Evolutionary conservation across 176 grass and related monocot species (phyloP).

Genomic region (Microstegium vimineum): DNA sequence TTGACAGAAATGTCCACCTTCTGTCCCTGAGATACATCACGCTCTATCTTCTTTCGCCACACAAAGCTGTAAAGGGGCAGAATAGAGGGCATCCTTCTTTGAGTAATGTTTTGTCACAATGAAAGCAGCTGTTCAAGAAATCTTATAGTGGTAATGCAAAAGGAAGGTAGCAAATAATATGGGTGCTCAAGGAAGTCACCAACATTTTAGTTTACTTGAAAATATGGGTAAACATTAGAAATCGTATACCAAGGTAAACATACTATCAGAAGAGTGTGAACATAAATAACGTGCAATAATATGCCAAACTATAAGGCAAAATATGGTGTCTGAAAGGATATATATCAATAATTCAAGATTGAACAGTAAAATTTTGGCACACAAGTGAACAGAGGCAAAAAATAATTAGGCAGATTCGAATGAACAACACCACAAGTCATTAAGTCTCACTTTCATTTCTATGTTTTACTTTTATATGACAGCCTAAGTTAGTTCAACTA

Average conservation of each 20-base stretch:
- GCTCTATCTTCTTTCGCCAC: slow-evolving; percentile 98
- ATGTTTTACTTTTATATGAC: neutral
- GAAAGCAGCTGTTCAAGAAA: slow-evolving; percentile 9
- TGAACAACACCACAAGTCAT: neutral
- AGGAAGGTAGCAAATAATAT: neutral
- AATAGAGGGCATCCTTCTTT: slow-evolving; percentile 15
- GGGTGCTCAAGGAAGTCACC: neutral
- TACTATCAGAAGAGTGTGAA: neutral
- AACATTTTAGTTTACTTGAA: neutral
- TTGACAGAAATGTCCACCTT: slow-evolving; percentile 86
- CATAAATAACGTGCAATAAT: neutral
- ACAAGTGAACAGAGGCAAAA: neutral
- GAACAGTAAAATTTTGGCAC: neutral
- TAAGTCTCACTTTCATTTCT: neutral
- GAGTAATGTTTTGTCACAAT: neutral
- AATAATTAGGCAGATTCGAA: neutral
- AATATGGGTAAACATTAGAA: neutral
- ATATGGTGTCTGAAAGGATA: neutral
- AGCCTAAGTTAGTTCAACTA: neutral
- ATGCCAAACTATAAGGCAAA: neutral
- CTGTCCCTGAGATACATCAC: slow-evolving; percentile 75
- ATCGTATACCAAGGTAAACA: neutral
- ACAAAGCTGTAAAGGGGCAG: slow-evolving; percentile 61
- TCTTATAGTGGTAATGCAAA: neutral
- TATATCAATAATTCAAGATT: neutral